phyloP scores from a whole-genome alignment of 352 stramenopile genomes.

The Globisporangium sylvaticum region DNA sequence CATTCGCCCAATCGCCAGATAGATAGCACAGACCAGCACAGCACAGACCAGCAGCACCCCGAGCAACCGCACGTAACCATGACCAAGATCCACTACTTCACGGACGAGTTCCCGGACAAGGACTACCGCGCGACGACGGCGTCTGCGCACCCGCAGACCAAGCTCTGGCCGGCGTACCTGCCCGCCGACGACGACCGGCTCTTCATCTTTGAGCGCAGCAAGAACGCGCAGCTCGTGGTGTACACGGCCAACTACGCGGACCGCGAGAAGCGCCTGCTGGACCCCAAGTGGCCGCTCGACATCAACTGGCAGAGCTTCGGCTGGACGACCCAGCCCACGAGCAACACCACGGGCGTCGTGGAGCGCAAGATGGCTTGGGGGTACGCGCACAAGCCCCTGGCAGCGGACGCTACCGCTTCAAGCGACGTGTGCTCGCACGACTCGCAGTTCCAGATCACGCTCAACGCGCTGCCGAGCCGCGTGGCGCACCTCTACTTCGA shows the following conservation, averaged over 20 bases:
- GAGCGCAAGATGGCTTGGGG: slow-evolving; percentile 70
- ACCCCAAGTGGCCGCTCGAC: slow-evolving; percentile 65
- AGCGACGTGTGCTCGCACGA: slow-evolving; percentile 10
- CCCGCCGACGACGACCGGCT: slow-evolving; percentile 53
- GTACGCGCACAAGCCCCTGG: slow-evolving; percentile 49
- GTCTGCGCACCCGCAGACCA: slow-evolving; percentile 52
- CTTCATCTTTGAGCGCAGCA: slow-evolving; percentile 75
- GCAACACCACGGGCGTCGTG: slow-evolving; percentile 58
- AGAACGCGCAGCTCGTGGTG: slow-evolving; percentile 79
- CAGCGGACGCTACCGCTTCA: background rate
- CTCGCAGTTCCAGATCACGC: slow-evolving; percentile 50
- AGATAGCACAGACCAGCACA: background rate
- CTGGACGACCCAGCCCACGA: slow-evolving; percentile 63
- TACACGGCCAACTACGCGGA: slow-evolving; percentile 68
- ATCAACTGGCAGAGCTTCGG: slow-evolving; percentile 84
- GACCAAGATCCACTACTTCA: slow-evolving; percentile 49
- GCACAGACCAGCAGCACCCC: no score
- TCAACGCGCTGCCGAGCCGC: slow-evolving; percentile 64
- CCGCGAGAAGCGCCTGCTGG: slow-evolving; percentile 38
- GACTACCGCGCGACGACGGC: slow-evolving; percentile 62
- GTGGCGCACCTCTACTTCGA: slow-evolving; percentile 55
- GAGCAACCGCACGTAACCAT: background rate
- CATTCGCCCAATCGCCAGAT: background rate
- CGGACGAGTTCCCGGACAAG: slow-evolving; percentile 63
- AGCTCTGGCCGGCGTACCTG: slow-evolving; percentile 69